Conservation (phyloP, 441 rosid genomes). For the Oxalis stricta region DNA sequence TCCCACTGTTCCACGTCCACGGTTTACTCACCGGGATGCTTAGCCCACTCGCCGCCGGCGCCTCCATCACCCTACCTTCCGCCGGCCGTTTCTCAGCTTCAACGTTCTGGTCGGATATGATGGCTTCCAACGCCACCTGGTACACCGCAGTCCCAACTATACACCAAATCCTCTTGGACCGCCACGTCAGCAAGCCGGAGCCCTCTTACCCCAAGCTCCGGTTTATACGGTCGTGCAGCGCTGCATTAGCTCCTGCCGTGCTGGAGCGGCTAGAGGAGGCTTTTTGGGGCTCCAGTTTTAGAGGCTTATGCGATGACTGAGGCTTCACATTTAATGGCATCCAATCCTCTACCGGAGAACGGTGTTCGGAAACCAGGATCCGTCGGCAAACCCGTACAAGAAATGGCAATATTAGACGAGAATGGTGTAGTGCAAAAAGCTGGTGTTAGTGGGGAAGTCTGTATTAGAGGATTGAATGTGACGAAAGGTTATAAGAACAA, state of each 20-base stretch:
- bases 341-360: constrained; percentile 69
- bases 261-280: constrained; percentile 62
- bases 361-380: constrained; percentile 74
- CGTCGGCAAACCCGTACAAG: constrained; percentile 75
- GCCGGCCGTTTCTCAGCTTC: constrained; percentile 61
- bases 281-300: constrained; percentile 63
- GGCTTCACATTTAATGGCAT: constrained; percentile 65
- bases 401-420: constrained; percentile 59
- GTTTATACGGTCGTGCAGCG: constrained; percentile 68
- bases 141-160: constrained; percentile 70
- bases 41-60: constrained; percentile 47
- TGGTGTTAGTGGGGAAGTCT: constrained; percentile 51
- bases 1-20: constrained; percentile 60
- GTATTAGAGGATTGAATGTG: constrained; percentile 70
- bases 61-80: constrained; percentile 39
- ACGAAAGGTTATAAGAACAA: constrained; percentile 77
- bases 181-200: constrained; percentile 45
- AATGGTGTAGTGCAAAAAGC: constrained; percentile 41
- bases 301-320: constrained; percentile 96
- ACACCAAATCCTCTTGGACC: constrained; percentile 51
- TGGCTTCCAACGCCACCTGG: constrained; percentile 39
- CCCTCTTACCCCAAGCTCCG: constrained; percentile 35
- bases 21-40: constrained; percentile 40
- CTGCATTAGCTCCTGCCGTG: constrained; percentile 67
- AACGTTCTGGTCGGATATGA: constrained; percentile 59